phyloP scores from a whole-genome alignment of 768 basidiomycete genomes.

The Cyclocybe aegerita region DNA sequence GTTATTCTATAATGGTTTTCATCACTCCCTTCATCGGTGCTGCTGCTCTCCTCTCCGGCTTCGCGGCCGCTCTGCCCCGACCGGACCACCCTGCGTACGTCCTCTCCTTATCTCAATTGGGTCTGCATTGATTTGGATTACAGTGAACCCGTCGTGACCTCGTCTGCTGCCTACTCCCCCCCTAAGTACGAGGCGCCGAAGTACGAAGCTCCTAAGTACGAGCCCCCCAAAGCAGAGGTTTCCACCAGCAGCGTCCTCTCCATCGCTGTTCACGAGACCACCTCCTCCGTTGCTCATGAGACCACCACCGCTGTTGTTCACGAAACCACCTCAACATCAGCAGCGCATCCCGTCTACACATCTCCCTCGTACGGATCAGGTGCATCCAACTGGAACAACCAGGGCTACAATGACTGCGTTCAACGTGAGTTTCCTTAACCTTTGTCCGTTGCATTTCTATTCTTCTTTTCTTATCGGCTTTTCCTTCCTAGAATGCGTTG shows the following conservation, averaged over 20 bases:
- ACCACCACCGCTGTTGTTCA: constrained; percentile 16
- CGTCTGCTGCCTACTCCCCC: no score
- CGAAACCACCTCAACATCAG: constrained; percentile 5
- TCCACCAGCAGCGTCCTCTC: not conserved
- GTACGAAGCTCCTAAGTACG: no score
- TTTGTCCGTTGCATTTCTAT: not conserved
- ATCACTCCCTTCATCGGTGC: constrained; percentile 54
- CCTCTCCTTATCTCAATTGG: not conserved
- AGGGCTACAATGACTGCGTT: constrained; percentile 66
- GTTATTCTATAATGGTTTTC: constrained; percentile 57
- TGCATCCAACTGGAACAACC: constrained; percentile 52
- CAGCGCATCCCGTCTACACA: constrained; percentile 20
- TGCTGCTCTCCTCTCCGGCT: constrained; percentile 51
- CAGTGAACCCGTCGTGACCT: not conserved
- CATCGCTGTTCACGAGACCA: not conserved
- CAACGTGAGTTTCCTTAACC: constrained; percentile 47
- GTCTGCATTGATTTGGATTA: not conserved
- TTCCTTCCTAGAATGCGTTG: constrained; percentile 55
- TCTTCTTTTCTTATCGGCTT: not conserved
- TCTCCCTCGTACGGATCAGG: constrained; percentile 65
- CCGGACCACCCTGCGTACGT: constrained; percentile 37
- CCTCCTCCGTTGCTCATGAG: constrained; percentile 5
- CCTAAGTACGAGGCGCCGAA: no score
- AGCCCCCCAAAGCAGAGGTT: no score
- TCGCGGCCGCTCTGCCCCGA: constrained; percentile 48